Evolutionary conservation across 495 filamentous ascomycete genomes (phyloP).

Genomic region (Penicillium paradoxum): DNA sequence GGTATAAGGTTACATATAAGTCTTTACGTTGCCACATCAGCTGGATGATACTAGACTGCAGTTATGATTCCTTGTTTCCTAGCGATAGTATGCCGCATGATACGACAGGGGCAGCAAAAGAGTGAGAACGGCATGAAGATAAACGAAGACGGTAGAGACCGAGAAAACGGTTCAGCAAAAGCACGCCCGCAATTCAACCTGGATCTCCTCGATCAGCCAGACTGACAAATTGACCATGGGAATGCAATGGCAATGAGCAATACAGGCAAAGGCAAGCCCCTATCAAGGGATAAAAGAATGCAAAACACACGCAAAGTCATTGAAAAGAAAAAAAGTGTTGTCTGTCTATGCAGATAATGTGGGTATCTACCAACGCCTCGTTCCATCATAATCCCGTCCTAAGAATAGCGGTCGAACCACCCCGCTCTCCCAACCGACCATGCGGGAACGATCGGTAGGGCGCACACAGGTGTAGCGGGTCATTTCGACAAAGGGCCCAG

Average conservation of each 20-base stretch:
- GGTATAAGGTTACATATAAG: neutral
- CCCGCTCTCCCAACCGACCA: constrained; percentile 24
- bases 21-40: neutral
- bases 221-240: constrained; percentile 4
- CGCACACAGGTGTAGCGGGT: constrained; percentile 23
- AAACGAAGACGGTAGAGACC: constrained; percentile 24
- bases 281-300: constrained; percentile 20
- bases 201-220: constrained; percentile 14
- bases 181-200: constrained; percentile 16
- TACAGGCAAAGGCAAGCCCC: constrained; percentile 6
- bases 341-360: constrained; percentile 36
- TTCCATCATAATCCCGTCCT: constrained; percentile 44
- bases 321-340: constrained; percentile 27
- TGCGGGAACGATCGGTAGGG: constrained; percentile 14
- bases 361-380: constrained; percentile 51
- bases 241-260: constrained; percentile 2
- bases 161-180: constrained; percentile 12
- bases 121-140: constrained; percentile 8
- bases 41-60: neutral
- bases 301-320: constrained; percentile 29
- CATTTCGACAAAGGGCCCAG: constrained; percentile 33
- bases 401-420: constrained; percentile 27
- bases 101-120: constrained; percentile 1
- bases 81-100: constrained; percentile 1
- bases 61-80: constrained; percentile 11